Conservation (phyloP, 345 rosid species). For the Leavenworthia alabamica region DNA sequence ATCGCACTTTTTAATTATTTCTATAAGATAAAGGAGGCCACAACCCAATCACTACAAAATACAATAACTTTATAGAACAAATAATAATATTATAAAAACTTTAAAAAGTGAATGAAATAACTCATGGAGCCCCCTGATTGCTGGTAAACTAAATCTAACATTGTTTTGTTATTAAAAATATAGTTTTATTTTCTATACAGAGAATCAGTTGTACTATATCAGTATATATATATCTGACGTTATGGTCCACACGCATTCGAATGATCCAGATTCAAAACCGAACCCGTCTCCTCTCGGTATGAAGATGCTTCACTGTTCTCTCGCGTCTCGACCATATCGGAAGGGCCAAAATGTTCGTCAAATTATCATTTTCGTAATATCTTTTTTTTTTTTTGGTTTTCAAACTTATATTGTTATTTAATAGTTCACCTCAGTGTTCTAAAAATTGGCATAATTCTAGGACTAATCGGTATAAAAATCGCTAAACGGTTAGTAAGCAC, state of each 20-base stretch:
- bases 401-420: background rate
- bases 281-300: background rate
- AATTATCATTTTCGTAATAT: no score
- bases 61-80: background rate
- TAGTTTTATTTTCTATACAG: background rate
- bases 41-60: slow-evolving; percentile 6
- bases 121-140: background rate
- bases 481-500: no score
- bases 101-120: background rate
- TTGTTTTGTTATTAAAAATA: background rate
- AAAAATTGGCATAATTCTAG: no score
- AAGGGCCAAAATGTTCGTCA: no score
- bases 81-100: background rate
- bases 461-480: no score
- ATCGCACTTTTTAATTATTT: background rate
- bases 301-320: no score
- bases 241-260: background rate
- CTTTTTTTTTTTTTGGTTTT: no score
- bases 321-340: background rate
- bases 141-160: background rate
- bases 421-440: no score
- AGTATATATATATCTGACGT: no score
- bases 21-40: slow-evolving; percentile 2
- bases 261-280: background rate
- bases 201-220: background rate